Evolutionary conservation across 768 basidiomycete genomes (phyloP).

Genomic region (Sporobolomyces phaffii): DNA sequence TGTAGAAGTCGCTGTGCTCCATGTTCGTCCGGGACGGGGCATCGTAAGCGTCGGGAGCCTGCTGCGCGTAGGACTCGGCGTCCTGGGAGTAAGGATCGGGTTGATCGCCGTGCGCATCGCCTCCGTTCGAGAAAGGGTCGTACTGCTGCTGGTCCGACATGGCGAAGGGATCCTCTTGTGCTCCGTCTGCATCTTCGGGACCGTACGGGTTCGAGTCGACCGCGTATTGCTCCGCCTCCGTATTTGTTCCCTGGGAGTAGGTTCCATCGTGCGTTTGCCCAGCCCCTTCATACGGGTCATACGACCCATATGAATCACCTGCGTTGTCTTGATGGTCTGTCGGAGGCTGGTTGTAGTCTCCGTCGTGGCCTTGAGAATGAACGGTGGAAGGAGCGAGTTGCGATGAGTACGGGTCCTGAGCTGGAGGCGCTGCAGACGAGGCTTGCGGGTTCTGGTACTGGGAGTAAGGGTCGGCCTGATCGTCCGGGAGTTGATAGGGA

Average conservation of each 20-base stretch:
- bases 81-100: constrained; percentile 1
- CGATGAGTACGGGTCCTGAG: background rate
- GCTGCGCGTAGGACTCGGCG: constrained; percentile 8
- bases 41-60: background rate
- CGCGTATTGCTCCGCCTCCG: constrained; percentile 15
- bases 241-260: too few species aligned
- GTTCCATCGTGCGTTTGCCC: too few species aligned
- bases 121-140: background rate
- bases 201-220: constrained; percentile 13
- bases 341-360: too few species aligned
- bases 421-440: background rate
- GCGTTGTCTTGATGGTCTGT: too few species aligned
- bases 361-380: too few species aligned
- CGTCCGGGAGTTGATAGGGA: constrained; percentile 3
- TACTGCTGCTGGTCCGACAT: background rate
- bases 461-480: background rate
- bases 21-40: too few species aligned
- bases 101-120: background rate
- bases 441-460: background rate
- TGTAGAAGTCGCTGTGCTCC: background rate
- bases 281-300: too few species aligned
- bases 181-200: background rate
- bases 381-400: background rate
- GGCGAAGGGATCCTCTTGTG: background rate
- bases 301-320: too few species aligned